These are phyloP conservation scores for Alternaria panax DNA, from an alignment of 2,329 filamentous ascomycete genomes.

Conservation along the genomic window DNA sequence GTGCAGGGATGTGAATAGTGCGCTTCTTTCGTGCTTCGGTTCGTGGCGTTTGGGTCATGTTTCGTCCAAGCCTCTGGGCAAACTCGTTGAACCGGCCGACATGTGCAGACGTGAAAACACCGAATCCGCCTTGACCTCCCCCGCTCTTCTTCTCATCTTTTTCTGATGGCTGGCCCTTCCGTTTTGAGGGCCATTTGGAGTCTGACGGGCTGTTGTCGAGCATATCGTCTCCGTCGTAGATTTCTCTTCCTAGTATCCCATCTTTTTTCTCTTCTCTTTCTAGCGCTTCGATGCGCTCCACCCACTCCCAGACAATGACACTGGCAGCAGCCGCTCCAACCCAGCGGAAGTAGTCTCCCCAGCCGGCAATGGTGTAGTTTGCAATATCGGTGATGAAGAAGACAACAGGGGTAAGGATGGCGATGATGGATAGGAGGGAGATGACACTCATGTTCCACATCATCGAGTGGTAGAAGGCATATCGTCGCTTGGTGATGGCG, in stretches of 20 bases:
- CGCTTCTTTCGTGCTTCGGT: slow-evolving; percentile 42
- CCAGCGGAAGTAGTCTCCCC: slow-evolving; percentile 96
- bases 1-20: slow-evolving; percentile 45
- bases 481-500: slow-evolving; percentile 86
- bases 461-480: slow-evolving; percentile 86
- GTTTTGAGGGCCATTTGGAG: slow-evolving; percentile 56
- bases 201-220: slow-evolving; percentile 71
- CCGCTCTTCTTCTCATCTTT: slow-evolving; percentile 43
- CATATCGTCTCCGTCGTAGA: slow-evolving; percentile 95
- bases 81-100: slow-evolving; percentile 35
- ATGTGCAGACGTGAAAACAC: slow-evolving; percentile 37
- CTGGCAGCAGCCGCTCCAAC: slow-evolving; percentile 93
- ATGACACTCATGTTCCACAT: slow-evolving; percentile 90
- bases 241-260: slow-evolving; percentile 86
- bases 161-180: slow-evolving; percentile 44
- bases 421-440: slow-evolving; percentile 76
- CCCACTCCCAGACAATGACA: slow-evolving; percentile 99
- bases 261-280: slow-evolving; percentile 95
- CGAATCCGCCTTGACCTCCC: slow-evolving; percentile 29
- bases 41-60: slow-evolving; percentile 36
- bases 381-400: slow-evolving; percentile 94
- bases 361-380: slow-evolving; percentile 83
- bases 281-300: slow-evolving; percentile 89
- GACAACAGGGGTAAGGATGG: slow-evolving; percentile 87
- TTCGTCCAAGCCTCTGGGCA: slow-evolving; percentile 39